Conservation (phyloP, 495 filamentous ascomycete species). For the Aspergillus incahuasiensis region DNA sequence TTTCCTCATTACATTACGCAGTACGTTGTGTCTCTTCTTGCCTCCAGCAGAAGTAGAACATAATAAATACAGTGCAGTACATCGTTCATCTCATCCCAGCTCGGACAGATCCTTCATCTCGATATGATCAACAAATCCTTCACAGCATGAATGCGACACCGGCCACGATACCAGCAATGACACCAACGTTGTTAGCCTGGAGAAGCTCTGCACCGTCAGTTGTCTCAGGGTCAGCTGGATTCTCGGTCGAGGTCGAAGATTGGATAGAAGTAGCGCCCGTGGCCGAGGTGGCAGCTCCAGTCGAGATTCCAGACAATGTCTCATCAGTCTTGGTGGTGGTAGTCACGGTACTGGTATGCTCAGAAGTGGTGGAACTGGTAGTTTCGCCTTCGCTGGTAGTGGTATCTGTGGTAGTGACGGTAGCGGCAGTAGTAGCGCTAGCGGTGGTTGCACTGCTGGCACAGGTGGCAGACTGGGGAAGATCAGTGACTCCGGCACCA, state of each 20-base stretch:
- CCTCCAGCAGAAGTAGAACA: constrained; percentile 1
- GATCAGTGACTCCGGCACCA: constrained; percentile 33
- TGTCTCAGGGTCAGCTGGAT: constrained; percentile 16
- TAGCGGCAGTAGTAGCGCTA: constrained; percentile 18
- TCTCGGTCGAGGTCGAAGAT: constrained; percentile 10
- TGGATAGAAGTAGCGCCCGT: constrained; percentile 4
- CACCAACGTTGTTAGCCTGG: constrained; percentile 24
- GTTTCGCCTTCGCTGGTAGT: constrained; percentile 8
- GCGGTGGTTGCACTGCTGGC: constrained; percentile 23
- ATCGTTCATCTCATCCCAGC: neutral
- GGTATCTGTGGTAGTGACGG: constrained; percentile 14
- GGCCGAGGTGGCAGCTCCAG: constrained; percentile 13
- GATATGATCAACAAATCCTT: neutral
- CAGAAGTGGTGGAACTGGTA: constrained; percentile 11
- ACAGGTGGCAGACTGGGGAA: constrained; percentile 36
- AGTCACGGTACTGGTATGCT: constrained; percentile 8
- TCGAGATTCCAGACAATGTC: constrained; percentile 16
- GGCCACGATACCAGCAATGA: constrained; percentile 33
- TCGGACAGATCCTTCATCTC: neutral
- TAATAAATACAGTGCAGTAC: constrained; percentile 7
- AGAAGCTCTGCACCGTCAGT: constrained; percentile 47
- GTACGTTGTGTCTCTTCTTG: constrained; percentile 3
- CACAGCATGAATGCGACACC: constrained; percentile 33
- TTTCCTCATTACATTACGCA: constrained; percentile 8
- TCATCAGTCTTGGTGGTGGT: constrained; percentile 9